A percentile compares a stretch with the other conserved stretches of the same genome.
Conservation (phyloP, 345 rosid genomes). For the Populus simonii region DNA sequence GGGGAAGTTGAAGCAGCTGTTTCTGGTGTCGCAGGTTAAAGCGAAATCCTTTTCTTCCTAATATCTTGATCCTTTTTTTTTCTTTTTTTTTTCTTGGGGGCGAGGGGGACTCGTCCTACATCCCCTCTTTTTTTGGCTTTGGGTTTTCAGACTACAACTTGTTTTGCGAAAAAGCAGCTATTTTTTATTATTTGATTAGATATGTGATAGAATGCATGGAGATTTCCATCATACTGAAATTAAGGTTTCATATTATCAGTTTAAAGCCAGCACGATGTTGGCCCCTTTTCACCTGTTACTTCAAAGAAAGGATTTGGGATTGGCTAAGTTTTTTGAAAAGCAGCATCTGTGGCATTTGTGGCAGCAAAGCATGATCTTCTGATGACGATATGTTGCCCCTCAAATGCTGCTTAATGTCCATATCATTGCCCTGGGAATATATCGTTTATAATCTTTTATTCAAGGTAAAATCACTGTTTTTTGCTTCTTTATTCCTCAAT, state of each 20-base stretch:
- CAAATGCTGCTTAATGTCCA: slow-evolving; percentile 93
- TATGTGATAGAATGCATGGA: neutral
- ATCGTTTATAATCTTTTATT: slow-evolving; percentile 91
- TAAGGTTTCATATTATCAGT: slow-evolving; percentile 49
- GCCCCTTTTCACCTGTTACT: slow-evolving; percentile 72
- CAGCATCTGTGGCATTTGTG: slow-evolving; percentile 86
- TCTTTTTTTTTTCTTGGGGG: neutral
- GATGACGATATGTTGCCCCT: slow-evolving; percentile 91
- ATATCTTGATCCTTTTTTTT: neutral
- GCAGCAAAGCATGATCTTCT: slow-evolving; percentile 83
- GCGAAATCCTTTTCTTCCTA: neutral
- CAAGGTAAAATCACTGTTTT: slow-evolving; percentile 53
- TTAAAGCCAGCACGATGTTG: slow-evolving; percentile 81
- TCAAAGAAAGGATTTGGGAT: slow-evolving; percentile 76
- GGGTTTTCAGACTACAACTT: neutral
- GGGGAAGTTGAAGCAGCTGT: slow-evolving; percentile 99
- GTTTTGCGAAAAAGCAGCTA: neutral
- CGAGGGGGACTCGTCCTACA: neutral
- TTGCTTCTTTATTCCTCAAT: neutral
- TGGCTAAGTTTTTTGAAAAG: slow-evolving; percentile 79
- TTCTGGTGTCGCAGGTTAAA: slow-evolving; percentile 79
- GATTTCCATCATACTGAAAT: slow-evolving; percentile 16
- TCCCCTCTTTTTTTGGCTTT: neutral
- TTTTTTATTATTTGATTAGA: slow-evolving; percentile 2
- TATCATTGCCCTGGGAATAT: slow-evolving; percentile 91